phyloP scores from a whole-genome alignment of 2,329 filamentous ascomycete species.

The Pseudomassariella vexata region DNA sequence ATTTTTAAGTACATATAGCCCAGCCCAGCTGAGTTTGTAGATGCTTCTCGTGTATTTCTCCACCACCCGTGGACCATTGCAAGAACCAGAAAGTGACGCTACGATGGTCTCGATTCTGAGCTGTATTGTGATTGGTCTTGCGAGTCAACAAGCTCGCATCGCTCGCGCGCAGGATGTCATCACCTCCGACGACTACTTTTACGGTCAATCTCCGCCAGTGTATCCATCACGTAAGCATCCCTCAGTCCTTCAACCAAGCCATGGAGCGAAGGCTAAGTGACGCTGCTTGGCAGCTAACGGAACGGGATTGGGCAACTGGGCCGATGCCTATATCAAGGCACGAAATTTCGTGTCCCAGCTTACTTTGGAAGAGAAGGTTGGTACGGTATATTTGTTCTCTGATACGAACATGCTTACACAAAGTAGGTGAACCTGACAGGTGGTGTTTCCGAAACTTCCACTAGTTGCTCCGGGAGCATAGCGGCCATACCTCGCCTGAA shows the following conservation, averaged over 20 bases:
- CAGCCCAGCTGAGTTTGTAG: no score
- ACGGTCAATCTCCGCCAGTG: background rate
- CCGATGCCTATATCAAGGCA: conserved; percentile 4
- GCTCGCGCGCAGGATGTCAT: conserved; percentile 1
- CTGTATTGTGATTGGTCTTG: no score
- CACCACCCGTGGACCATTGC: no score
- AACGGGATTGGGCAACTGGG: background rate
- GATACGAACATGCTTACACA: no score
- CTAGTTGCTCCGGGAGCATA: conserved; percentile 35
- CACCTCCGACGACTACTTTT: background rate
- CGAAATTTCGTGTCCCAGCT: conserved; percentile 3
- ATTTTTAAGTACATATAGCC: no score
- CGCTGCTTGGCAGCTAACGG: conserved; percentile 1
- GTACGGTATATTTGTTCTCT: no score
- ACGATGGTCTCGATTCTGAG: no score
- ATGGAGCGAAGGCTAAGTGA: no score
- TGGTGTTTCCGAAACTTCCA: conserved; percentile 7
- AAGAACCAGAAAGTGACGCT: no score
- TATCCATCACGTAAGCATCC: background rate
- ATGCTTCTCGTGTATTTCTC: no score
- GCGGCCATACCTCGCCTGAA: conserved; percentile 29
- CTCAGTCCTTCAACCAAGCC: background rate
- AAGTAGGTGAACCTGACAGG: conserved; percentile 3
- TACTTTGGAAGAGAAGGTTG: conserved; percentile 4
- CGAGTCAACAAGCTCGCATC: no score